Conservation (phyloP, 2,329 filamentous ascomycete genomes). For the Aspergillus felis region DNA sequence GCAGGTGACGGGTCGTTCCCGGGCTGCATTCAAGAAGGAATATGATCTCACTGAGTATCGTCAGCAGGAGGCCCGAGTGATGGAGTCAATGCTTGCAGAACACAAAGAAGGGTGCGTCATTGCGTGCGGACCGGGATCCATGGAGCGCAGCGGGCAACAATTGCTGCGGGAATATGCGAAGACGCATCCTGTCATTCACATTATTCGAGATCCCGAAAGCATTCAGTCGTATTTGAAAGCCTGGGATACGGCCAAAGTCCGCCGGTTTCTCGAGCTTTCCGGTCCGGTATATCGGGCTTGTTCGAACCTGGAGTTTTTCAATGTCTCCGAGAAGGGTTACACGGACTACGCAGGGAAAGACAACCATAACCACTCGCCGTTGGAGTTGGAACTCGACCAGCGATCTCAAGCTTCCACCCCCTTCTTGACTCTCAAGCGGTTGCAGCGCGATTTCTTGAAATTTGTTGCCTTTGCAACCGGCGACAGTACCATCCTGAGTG, state of each 20-base stretch:
- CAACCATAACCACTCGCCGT: slow-evolving; percentile 22
- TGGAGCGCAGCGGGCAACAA: slow-evolving; percentile 60
- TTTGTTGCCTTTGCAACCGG: slow-evolving; percentile 60
- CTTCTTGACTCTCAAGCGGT: slow-evolving; percentile 64
- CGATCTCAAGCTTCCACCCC: slow-evolving; percentile 47
- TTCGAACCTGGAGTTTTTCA: slow-evolving; percentile 74
- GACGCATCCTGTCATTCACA: slow-evolving; percentile 66
- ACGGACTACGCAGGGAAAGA: slow-evolving; percentile 23
- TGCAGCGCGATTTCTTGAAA: slow-evolving; percentile 66
- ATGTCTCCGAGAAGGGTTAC: slow-evolving; percentile 56
- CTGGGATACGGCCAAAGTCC: slow-evolving; percentile 54
- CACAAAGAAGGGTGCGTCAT: slow-evolving; percentile 62
- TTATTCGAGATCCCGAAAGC: slow-evolving; percentile 61
- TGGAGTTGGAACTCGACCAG: slow-evolving; percentile 30
- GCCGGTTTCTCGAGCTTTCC: slow-evolving; percentile 52
- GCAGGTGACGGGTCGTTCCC: slow-evolving; percentile 59
- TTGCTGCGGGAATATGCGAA: slow-evolving; percentile 60
- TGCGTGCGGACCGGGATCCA: slow-evolving; percentile 65
- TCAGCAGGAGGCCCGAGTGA: slow-evolving; percentile 57
- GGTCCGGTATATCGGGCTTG: slow-evolving; percentile 58
- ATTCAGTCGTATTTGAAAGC: slow-evolving; percentile 61
- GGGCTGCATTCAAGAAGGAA: slow-evolving; percentile 59
- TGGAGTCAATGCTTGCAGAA: slow-evolving; percentile 57
- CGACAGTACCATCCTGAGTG: slow-evolving; percentile 26
- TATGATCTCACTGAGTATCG: slow-evolving; percentile 62